phyloP scores from a whole-genome alignment of 2,329 filamentous ascomycete genomes.

The Colletotrichum lentis region DNA sequence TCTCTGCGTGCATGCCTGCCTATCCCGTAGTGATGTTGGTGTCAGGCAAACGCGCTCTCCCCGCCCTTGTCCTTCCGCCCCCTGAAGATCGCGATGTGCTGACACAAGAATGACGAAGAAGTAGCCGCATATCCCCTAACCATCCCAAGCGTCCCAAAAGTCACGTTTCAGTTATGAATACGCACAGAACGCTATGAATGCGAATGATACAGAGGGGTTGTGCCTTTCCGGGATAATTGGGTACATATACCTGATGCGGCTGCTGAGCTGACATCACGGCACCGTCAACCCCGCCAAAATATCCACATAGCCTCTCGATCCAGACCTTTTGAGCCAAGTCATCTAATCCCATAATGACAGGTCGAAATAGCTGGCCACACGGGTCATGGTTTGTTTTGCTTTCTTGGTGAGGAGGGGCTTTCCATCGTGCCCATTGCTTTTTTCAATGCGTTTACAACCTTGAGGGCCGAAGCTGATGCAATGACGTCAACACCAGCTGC shows the following conservation, averaged over 20 bases:
- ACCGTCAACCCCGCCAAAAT: constrained; percentile 10
- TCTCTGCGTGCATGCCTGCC: not conserved
- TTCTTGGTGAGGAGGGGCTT: not conserved
- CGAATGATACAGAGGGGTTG: not conserved
- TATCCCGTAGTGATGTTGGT: constrained; percentile 16
- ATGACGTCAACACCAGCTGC: too few species aligned
- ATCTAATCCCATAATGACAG: not conserved
- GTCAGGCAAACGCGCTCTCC: constrained; percentile 14
- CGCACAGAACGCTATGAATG: not conserved
- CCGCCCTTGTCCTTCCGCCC: constrained; percentile 10
- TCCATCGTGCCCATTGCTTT: too few species aligned
- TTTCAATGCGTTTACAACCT: too few species aligned
- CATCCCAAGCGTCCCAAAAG: not conserved
- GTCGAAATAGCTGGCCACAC: too few species aligned
- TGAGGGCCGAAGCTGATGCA: too few species aligned
- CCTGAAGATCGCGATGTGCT: constrained; percentile 20
- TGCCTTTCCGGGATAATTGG: not conserved
- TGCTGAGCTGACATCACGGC: constrained; percentile 9
- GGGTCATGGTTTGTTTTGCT: not conserved
- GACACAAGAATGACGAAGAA: constrained; percentile 20
- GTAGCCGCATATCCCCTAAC: not conserved
- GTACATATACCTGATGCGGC: not conserved
- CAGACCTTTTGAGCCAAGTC: not conserved
- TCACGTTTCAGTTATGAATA: not conserved
- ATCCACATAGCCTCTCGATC: not conserved